phyloP scores from a whole-genome alignment of 257 asterid species.

The Paulownia fortunei region DNA sequence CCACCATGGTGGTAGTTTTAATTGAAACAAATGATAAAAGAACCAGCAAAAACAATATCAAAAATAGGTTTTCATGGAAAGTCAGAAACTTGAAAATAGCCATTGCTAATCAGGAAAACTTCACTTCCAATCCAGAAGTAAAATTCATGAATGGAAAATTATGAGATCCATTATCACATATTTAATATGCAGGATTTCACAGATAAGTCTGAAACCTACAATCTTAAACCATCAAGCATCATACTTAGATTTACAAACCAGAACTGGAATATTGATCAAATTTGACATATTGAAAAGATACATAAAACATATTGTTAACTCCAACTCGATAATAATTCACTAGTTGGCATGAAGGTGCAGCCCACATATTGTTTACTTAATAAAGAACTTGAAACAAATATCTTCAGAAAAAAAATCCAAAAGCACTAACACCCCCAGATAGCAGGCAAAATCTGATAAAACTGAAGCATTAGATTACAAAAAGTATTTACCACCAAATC shows the following conservation, averaged over 20 bases:
- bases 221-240: background rate
- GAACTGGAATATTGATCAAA: background rate
- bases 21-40: background rate
- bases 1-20: background rate
- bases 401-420: background rate
- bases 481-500: conserved; percentile 47
- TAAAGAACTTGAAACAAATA: background rate
- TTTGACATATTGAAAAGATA: background rate
- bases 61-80: background rate
- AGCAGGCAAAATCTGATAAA: background rate
- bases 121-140: background rate
- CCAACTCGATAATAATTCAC: background rate
- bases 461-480: conserved; percentile 19
- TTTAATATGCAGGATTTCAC: background rate
- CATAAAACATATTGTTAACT: background rate
- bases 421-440: background rate
- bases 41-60: background rate
- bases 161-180: background rate
- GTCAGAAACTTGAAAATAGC: background rate
- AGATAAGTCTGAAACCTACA: too few relatives aligned
- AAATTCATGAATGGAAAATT: background rate
- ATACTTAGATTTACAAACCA: conserved; percentile 1
- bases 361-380: background rate
- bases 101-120: background rate
- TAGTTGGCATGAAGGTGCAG: background rate